Conservation (phyloP, 768 basidiomycete genomes). For the Boletus reticulatus region DNA sequence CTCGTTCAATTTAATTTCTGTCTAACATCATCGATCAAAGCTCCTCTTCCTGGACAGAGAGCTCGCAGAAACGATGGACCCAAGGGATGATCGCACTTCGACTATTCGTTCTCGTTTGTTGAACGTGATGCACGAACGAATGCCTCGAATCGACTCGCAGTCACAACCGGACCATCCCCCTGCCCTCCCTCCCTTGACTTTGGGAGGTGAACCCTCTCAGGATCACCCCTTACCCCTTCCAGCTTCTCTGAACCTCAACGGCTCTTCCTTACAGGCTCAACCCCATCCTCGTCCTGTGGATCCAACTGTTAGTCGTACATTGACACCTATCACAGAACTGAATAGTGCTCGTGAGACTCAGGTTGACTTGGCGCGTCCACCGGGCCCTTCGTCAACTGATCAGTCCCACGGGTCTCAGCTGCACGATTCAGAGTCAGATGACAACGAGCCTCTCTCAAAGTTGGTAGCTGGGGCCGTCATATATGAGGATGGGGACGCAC, state of each 20-base stretch:
- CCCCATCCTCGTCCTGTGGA: slow-evolving; percentile 19
- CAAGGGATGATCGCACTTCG: slow-evolving; percentile 75
- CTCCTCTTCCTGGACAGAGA: slow-evolving; percentile 87
- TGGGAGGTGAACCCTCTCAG: slow-evolving; percentile 14
- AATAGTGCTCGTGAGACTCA: slow-evolving; percentile 32
- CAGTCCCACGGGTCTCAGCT: slow-evolving; percentile 14
- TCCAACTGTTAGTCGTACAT: slow-evolving; percentile 27
- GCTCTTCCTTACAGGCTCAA: slow-evolving; percentile 14
- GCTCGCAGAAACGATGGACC: slow-evolving; percentile 72
- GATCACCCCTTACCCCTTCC: slow-evolving; percentile 28
- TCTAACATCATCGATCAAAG: slow-evolving; percentile 38
- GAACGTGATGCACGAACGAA: slow-evolving; percentile 59
- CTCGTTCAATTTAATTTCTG: neutral
- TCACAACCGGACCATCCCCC: slow-evolving; percentile 8
- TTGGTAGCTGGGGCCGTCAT: slow-evolving; percentile 20
- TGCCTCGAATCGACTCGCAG: slow-evolving; percentile 42
- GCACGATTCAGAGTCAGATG: slow-evolving; percentile 25
- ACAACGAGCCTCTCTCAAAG: slow-evolving; percentile 21
- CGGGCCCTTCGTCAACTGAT: slow-evolving; percentile 16
- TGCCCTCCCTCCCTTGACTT: slow-evolving; percentile 18
- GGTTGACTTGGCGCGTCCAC: slow-evolving; percentile 16
- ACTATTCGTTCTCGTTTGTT: slow-evolving; percentile 60
- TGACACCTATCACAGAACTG: slow-evolving; percentile 70
- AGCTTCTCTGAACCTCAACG: slow-evolving; percentile 42
- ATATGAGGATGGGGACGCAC: slow-evolving; percentile 17